Evolutionary conservation across 257 asterid genomes (phyloP).

Genomic region (Nicotiana knightiana): DNA sequence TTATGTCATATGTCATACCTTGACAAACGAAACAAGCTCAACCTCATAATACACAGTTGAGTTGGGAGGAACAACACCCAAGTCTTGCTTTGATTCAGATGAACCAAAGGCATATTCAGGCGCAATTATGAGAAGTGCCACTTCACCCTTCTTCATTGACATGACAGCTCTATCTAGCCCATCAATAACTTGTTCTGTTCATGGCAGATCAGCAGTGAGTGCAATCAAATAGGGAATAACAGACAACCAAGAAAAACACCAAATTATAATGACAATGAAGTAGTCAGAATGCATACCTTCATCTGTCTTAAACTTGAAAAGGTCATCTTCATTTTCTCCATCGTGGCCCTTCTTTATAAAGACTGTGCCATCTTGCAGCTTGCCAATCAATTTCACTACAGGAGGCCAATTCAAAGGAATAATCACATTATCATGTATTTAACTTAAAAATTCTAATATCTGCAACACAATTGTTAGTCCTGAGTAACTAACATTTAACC

Average conservation of each 20-base stretch:
- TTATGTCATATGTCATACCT: constrained; percentile 3
- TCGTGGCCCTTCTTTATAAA: constrained; percentile 38
- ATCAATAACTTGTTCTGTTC: constrained; percentile 30
- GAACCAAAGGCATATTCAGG: constrained; percentile 39
- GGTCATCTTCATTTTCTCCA: constrained; percentile 31
- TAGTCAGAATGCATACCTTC: constrained; percentile 31
- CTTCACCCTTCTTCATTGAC: constrained; percentile 39
- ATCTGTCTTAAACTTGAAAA: constrained; percentile 43
- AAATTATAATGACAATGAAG: background rate
- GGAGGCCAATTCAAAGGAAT: background rate
- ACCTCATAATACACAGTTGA: constrained; percentile 27
- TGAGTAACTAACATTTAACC: constrained; percentile 30
- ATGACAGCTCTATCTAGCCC: constrained; percentile 34
- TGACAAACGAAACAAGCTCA: constrained; percentile 34
- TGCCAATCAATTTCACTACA: constrained; percentile 46
- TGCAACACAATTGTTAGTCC: background rate
- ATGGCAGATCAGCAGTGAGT: background rate
- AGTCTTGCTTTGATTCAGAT: constrained; percentile 28
- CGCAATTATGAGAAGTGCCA: constrained; percentile 23
- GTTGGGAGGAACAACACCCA: constrained; percentile 32
- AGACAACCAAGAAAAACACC: background rate
- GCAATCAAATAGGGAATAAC: background rate
- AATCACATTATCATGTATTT: background rate
- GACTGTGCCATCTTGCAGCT: constrained; percentile 46
- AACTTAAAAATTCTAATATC: background rate